Evolutionary conservation across 352 stramenopile genomes (phyloP), one percentile per base, ranked within the genome.

Genomic region (Phytophthora agathidicida): DNA sequence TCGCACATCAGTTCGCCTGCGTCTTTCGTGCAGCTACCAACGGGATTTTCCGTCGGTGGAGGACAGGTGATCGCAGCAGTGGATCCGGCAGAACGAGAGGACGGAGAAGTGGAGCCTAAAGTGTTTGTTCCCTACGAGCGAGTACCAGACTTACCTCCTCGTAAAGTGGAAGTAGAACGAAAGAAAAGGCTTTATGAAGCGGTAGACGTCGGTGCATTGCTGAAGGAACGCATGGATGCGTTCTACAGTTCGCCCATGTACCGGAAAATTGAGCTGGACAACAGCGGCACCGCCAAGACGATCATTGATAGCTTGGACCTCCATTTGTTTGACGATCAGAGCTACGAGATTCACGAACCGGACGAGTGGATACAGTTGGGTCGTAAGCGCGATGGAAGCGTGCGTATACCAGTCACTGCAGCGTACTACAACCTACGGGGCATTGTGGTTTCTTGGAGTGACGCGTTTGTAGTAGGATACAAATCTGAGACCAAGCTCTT

Each of bases 291-390:
- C 1, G 75, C 76, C 1, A 83, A 80, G 53, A 49, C 55, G 20
- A 76, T 93, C 32, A 60, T 93, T 14, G 80, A 89, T 14, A 71
- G 47, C 2, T 55, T 96, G 31, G 80, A 67, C 20, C 60, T 96
- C 4, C 68, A 90, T 31, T 38, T 80, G 19, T 96, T 96, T 23
- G 86, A 96, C 54, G 86, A 96, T 26, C 80, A 87, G 20, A 93
- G 75, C 47, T 96, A 79, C 53, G 86, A 96, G 53, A 76, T 86
- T 8, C 81, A 89, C 33, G 70, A 67, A 16, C 70, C 80, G 1
- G 47, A 71, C 3, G 75, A 90, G 17, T 96, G 86, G 86, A 82
- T 94, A 20, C 46, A 23, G 3, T 68, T 90, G 24, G 85, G 79
- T 2, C 68, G 60, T 11, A 72, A 75, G 13, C 59, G 50, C 0